Evolutionary conservation across 192 early-diverging fungal species (phyloP).

Genomic region (Phycomyces blakesleeanus): DNA sequence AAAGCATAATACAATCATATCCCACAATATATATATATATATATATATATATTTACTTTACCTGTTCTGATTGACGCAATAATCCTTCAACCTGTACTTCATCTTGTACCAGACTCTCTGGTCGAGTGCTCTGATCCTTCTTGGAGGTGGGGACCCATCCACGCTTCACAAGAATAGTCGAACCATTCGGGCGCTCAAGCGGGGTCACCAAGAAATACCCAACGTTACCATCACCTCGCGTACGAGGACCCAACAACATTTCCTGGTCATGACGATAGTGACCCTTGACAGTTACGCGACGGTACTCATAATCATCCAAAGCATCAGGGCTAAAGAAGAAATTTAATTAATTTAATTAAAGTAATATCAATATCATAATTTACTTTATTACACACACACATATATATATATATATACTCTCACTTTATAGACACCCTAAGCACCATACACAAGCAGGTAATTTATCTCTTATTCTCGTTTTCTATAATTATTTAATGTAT

Average conservation of each 20-base stretch:
- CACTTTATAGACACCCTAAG: no score
- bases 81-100: conserved; percentile 65
- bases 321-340: conserved; percentile 31
- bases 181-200: conserved; percentile 65
- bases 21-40: no score
- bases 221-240: conserved; percentile 57
- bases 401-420: not conserved
- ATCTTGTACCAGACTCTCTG: conserved; percentile 43
- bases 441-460: no score
- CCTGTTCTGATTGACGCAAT: conserved; percentile 56
- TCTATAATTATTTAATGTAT: no score
- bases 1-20: no score
- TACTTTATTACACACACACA: no score
- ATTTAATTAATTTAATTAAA: not conserved
- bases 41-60: no score
- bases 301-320: conserved; percentile 68
- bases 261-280: conserved; percentile 68
- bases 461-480: no score
- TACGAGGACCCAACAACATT: conserved; percentile 79
- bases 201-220: conserved; percentile 79
- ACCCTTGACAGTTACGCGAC: conserved; percentile 68
- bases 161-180: conserved; percentile 76
- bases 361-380: not conserved
- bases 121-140: conserved; percentile 49
- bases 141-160: conserved; percentile 84